Conservation (phyloP, 495 filamentous ascomycete genomes). For the Pseudomonodictys pantanalensis region DNA sequence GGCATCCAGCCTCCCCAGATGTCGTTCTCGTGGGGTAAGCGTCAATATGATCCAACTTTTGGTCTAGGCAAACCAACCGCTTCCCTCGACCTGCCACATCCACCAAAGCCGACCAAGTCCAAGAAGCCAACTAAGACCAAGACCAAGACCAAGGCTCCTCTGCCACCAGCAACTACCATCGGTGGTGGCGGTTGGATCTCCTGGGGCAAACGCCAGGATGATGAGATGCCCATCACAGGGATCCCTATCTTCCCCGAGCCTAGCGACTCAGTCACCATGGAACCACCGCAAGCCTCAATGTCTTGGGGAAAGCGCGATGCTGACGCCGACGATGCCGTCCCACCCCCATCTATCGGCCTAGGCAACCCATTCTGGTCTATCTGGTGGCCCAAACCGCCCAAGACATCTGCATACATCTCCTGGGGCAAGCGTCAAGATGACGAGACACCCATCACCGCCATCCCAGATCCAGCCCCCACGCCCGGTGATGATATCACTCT, state of each 20-base stretch:
- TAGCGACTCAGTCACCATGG: not conserved
- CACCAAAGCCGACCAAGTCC: too few relatives aligned
- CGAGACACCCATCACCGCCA: not conserved
- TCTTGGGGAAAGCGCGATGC: conserved; percentile 11
- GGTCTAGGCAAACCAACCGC: too few relatives aligned
- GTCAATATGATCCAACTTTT: too few relatives aligned
- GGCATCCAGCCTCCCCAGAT: not conserved
- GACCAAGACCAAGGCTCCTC: too few relatives aligned
- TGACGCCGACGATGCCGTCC: not conserved
- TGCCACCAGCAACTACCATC: too few relatives aligned
- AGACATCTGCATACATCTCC: not conserved
- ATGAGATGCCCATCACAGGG: not conserved
- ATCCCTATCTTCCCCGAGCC: not conserved
- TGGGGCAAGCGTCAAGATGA: conserved; percentile 9
- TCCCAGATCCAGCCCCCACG: not conserved
- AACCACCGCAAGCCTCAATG: not conserved
- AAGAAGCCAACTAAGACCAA: too few relatives aligned
- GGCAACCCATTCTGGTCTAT: not conserved
- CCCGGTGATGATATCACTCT: not conserved
- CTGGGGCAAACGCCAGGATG: conserved; percentile 6
- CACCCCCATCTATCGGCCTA: conserved; percentile 4
- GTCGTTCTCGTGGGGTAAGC: too few relatives aligned
- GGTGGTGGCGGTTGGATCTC: too few relatives aligned
- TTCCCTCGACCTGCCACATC: too few relatives aligned
- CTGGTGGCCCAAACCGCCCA: conserved; percentile 9